These are phyloP conservation scores for Dactylella cylindrospora DNA, from an alignment of 2,329 filamentous ascomycete species.

Conservation along the genomic window DNA sequence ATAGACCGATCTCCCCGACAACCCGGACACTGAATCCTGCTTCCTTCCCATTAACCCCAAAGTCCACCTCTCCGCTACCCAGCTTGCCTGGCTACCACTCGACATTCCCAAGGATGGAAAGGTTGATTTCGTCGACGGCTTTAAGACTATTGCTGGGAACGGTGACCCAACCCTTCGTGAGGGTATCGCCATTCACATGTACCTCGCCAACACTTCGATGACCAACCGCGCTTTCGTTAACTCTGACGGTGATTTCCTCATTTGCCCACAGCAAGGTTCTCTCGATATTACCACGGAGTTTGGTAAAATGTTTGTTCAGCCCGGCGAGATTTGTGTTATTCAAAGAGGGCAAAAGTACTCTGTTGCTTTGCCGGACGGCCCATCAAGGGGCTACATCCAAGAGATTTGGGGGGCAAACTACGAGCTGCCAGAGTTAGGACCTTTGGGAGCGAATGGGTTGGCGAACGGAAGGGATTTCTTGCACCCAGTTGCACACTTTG, in stretches of 20 bases:
- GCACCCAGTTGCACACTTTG: conserved; percentile 58
- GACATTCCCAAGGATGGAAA: conserved; percentile 49
- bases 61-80: conserved; percentile 57
- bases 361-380: conserved; percentile 62
- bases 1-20: conserved; percentile 49
- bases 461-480: conserved; percentile 69
- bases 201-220: conserved; percentile 57
- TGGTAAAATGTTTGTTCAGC: conserved; percentile 64
- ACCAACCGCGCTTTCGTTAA: conserved; percentile 56
- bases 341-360: conserved; percentile 67
- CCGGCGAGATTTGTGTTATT: conserved; percentile 68
- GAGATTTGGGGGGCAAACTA: conserved; percentile 68
- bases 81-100: conserved; percentile 57
- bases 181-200: conserved; percentile 58
- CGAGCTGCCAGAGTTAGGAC: conserved; percentile 66
- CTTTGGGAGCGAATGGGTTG: conserved; percentile 66
- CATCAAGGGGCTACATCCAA: conserved; percentile 66
- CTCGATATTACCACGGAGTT: conserved; percentile 70
- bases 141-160: conserved; percentile 58
- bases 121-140: conserved; percentile 56
- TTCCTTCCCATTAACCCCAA: conserved; percentile 57
- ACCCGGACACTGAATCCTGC: conserved; percentile 53
- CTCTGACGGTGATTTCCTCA: conserved; percentile 67
- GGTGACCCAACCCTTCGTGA: conserved; percentile 59
- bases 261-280: conserved; percentile 65